Percentiles rank a stretch among this genome's conserved stretches.
These are phyloP conservation scores for Cladosporium sp. DNA, from an alignment of 2,329 filamentous ascomycete species.

Conservation along the genomic window DNA sequence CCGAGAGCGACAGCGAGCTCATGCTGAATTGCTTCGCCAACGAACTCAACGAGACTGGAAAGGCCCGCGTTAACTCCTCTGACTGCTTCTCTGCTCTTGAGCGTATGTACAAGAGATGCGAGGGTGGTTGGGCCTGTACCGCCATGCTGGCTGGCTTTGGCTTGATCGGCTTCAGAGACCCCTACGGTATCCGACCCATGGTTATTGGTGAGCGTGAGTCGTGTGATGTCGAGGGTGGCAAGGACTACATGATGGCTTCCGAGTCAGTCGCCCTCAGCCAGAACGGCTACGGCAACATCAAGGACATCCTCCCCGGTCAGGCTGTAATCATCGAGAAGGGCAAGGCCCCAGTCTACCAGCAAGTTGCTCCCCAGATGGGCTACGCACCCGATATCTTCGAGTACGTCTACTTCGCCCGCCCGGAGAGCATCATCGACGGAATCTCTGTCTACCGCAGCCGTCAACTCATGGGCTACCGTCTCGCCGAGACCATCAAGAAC, in stretches of 20 bases:
- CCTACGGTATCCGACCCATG: slow-evolving; percentile 77
- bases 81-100: slow-evolving; percentile 70
- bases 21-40: slow-evolving; percentile 86
- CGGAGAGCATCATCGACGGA: slow-evolving; percentile 78
- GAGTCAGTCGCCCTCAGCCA: slow-evolving; percentile 80
- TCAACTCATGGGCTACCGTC: slow-evolving; percentile 78
- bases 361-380: slow-evolving; percentile 61
- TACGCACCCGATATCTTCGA: slow-evolving; percentile 87
- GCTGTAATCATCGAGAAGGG: slow-evolving; percentile 83
- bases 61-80: slow-evolving; percentile 71
- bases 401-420: slow-evolving; percentile 80
- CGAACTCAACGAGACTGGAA: slow-evolving; percentile 73
- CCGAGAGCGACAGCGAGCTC: slow-evolving; percentile 80
- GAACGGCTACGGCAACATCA: slow-evolving; percentile 71
- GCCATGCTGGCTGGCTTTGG: slow-evolving; percentile 80
- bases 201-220: slow-evolving; percentile 66
- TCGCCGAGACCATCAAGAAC: slow-evolving; percentile 67
- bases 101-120: slow-evolving; percentile 66
- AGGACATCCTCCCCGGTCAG: slow-evolving; percentile 75
- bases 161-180: slow-evolving; percentile 73
- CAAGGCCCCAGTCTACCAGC: slow-evolving; percentile 64
- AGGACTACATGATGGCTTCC: slow-evolving; percentile 85
- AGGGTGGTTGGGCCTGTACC: slow-evolving; percentile 74
- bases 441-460: slow-evolving; percentile 81
- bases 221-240: slow-evolving; percentile 45